phyloP scores from a whole-genome alignment of 495 filamentous ascomycete genomes.

The Aspergillus coremiiformis region DNA sequence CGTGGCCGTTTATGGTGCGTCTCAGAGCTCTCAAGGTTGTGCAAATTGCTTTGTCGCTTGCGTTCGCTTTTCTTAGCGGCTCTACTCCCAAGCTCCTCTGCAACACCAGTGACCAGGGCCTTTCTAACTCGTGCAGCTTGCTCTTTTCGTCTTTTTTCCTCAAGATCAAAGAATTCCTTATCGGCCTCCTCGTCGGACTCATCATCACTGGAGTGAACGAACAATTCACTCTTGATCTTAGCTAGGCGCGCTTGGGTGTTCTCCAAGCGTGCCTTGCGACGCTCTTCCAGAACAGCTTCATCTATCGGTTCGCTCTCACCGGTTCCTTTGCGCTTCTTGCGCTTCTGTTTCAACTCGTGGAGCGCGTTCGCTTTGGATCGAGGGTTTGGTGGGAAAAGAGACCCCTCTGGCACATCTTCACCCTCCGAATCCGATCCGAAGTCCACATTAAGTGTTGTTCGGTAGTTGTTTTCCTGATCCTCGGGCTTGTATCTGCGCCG shows the following conservation, averaged over 20 bases:
- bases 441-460: constrained; percentile 28
- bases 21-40: constrained; percentile 13
- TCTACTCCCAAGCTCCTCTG: constrained; percentile 37
- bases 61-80: constrained; percentile 19
- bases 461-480: constrained; percentile 33
- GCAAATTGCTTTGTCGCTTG: constrained; percentile 33
- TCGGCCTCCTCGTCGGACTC: constrained; percentile 65
- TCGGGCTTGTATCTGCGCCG: constrained; percentile 54
- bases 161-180: constrained; percentile 62
- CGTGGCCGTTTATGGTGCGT: constrained; percentile 30
- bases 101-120: constrained; percentile 45
- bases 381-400: constrained; percentile 57
- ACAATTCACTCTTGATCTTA: constrained; percentile 78
- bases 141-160: constrained; percentile 49
- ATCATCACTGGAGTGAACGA: constrained; percentile 71
- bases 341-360: constrained; percentile 46
- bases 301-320: constrained; percentile 38
- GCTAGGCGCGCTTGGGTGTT: constrained; percentile 55
- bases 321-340: constrained; percentile 37
- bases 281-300: constrained; percentile 45
- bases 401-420: constrained; percentile 53
- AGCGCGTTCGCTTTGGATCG: constrained; percentile 40
- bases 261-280: constrained; percentile 46
- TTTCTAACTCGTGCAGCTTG: constrained; percentile 44
- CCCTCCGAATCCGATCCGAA: constrained; percentile 60